A percentile compares a stretch with the other conserved stretches of the same genome.
These are phyloP conservation scores for Eurotiales sp. DNA, from an alignment of 2,329 filamentous ascomycete genomes.

Conservation along the genomic window DNA sequence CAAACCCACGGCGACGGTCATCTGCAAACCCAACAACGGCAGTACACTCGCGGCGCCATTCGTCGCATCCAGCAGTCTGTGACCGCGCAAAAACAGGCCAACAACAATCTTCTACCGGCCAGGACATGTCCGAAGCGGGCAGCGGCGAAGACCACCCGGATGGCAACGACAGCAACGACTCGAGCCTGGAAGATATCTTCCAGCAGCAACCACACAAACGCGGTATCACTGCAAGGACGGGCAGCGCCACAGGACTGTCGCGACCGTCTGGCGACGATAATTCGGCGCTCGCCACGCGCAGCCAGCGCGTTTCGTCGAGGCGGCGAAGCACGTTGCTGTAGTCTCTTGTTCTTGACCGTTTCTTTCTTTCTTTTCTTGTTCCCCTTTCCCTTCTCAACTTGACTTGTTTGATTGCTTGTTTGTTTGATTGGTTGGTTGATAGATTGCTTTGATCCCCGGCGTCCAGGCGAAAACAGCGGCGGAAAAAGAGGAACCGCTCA, in stretches of 20 bases:
- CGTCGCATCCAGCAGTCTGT: constrained; percentile 12
- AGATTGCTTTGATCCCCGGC: too few relatives aligned
- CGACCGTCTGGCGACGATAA: constrained; percentile 17
- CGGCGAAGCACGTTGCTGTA: constrained; percentile 41
- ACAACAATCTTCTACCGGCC: background rate
- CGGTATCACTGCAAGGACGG: too few relatives aligned
- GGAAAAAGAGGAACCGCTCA: too few relatives aligned
- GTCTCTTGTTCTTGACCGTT: background rate
- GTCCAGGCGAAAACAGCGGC: too few relatives aligned
- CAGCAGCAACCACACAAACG: background rate
- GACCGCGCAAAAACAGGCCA: constrained; percentile 1
- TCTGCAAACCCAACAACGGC: background rate
- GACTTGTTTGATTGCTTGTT: too few relatives aligned
- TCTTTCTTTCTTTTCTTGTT: too few relatives aligned
- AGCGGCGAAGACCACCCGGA: too few relatives aligned
- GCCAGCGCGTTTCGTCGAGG: constrained; percentile 30
- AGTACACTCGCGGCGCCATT: constrained; percentile 12
- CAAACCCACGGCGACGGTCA: background rate
- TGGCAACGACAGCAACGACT: constrained; percentile 1
- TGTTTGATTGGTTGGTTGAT: too few relatives aligned
- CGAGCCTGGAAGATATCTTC: constrained; percentile 15
- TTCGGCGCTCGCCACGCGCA: constrained; percentile 22
- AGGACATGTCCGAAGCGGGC: constrained; percentile 3
- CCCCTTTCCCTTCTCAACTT: too few relatives aligned
- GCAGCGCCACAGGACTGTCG: too few relatives aligned